phyloP scores from a whole-genome alignment of 495 filamentous ascomycete genomes.

The Penicillium nucicola region DNA sequence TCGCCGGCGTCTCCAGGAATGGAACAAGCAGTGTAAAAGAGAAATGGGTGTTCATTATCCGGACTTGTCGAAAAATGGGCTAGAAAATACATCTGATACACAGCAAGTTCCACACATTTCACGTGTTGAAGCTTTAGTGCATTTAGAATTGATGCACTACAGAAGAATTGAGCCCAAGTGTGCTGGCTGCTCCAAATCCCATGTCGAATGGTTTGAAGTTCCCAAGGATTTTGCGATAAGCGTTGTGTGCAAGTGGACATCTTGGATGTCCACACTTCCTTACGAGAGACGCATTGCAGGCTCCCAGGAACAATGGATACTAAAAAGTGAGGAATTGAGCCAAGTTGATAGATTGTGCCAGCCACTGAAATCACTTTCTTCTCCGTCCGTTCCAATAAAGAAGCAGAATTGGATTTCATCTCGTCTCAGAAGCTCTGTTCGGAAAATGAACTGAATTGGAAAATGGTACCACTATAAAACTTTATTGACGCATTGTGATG shows the following conservation, averaged over 20 bases:
- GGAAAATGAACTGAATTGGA: too few species aligned
- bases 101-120: conserved; percentile 10
- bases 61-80: neutral
- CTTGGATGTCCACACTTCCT: conserved; percentile 12
- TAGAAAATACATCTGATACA: neutral
- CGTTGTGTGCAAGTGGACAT: conserved; percentile 14
- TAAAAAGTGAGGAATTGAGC: conserved; percentile 4
- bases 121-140: conserved; percentile 17
- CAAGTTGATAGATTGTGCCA: neutral
- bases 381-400: too few species aligned
- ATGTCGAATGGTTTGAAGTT: conserved; percentile 17
- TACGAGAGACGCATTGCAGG: conserved; percentile 9
- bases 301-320: conserved; percentile 1
- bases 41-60: conserved; percentile 6
- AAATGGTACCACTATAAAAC: too few species aligned
- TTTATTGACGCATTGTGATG: too few species aligned
- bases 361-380: too few species aligned
- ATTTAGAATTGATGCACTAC: conserved; percentile 8
- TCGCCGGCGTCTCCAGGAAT: conserved; percentile 4
- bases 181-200: conserved; percentile 4
- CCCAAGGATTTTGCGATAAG: conserved; percentile 7
- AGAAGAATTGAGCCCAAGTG: conserved; percentile 11
- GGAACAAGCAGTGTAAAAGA: conserved; percentile 14
- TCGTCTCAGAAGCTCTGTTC: too few species aligned
- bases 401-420: too few species aligned